A percentile compares a stretch with the other conserved stretches of the same genome.
Conservation (phyloP, 257 asterid genomes). For the Anisodus tanguticus region DNA sequence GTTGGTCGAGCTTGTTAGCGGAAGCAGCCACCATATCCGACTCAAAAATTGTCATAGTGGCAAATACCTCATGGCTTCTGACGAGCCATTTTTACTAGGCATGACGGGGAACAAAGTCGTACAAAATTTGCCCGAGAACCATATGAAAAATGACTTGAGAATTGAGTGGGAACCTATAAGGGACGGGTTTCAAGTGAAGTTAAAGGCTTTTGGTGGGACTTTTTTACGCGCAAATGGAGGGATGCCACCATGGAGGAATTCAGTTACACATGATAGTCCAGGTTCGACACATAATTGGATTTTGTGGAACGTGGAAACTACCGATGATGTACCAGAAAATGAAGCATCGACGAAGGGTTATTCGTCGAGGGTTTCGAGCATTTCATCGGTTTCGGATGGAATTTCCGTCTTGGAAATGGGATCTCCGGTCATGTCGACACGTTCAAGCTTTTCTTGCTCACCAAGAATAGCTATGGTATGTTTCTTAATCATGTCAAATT, state of each 20-base stretch:
- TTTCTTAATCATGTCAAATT: background rate
- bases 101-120: slow-evolving; percentile 75
- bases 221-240: slow-evolving; percentile 87
- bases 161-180: slow-evolving; percentile 82
- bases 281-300: slow-evolving; percentile 66
- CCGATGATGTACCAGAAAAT: slow-evolving; percentile 63
- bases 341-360: slow-evolving; percentile 58
- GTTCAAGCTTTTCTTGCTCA: slow-evolving; percentile 44
- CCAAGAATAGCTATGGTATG: slow-evolving; percentile 64
- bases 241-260: slow-evolving; percentile 86
- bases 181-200: slow-evolving; percentile 80
- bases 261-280: slow-evolving; percentile 75
- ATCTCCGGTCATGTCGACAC: slow-evolving; percentile 58
- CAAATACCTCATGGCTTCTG: slow-evolving; percentile 27
- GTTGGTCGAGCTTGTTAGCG: slow-evolving; percentile 28
- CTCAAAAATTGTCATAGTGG: slow-evolving; percentile 32
- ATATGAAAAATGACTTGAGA: slow-evolving; percentile 38
- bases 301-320: slow-evolving; percentile 73
- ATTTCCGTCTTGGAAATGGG: slow-evolving; percentile 62
- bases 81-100: slow-evolving; percentile 62
- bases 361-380: slow-evolving; percentile 68
- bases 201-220: slow-evolving; percentile 61
- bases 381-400: slow-evolving; percentile 56
- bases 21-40: slow-evolving; percentile 25
- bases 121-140: slow-evolving; percentile 52